These are phyloP conservation scores for Flaveria ramosissima DNA, from an alignment of 129 eudicot genomes.

Conservation along the genomic window DNA sequence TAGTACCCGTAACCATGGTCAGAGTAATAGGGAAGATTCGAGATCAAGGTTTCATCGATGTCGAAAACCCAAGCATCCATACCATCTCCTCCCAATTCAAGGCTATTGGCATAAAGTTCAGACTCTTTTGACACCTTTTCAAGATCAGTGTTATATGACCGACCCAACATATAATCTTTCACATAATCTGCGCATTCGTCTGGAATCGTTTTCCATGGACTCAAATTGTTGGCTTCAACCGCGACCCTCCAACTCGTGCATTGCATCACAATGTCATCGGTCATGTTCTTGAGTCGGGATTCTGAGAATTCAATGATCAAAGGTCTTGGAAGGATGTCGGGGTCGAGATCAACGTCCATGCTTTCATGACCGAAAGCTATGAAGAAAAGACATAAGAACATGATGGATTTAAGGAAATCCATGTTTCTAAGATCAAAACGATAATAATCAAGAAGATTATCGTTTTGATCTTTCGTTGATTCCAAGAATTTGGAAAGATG, in stretches of 20 bases:
- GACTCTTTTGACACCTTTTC: slow-evolving; percentile 74
- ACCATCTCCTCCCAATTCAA: slow-evolving; percentile 57
- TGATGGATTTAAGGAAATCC: slow-evolving; percentile 24
- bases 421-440: slow-evolving; percentile 38
- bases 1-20: slow-evolving; percentile 85
- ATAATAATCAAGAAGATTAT: slow-evolving; percentile 27
- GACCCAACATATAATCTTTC: slow-evolving; percentile 54
- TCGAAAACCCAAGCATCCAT: slow-evolving; percentile 91
- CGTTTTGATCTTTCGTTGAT: slow-evolving; percentile 35
- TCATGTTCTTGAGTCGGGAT: slow-evolving; percentile 33
- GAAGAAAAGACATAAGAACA: slow-evolving; percentile 43
- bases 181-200: slow-evolving; percentile 72
- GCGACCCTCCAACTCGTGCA: slow-evolving; percentile 94
- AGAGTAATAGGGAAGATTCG: slow-evolving; percentile 89
- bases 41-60: slow-evolving; percentile 91
- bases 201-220: slow-evolving; percentile 90
- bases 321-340: slow-evolving; percentile 57
- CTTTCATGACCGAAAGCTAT: slow-evolving; percentile 37
- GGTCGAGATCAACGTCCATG: slow-evolving; percentile 27
- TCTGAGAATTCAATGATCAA: slow-evolving; percentile 51
- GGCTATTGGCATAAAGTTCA: slow-evolving; percentile 47
- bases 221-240: slow-evolving; percentile 76
- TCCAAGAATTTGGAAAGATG: slow-evolving; percentile 32
- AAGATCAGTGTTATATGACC: slow-evolving; percentile 59
- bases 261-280: slow-evolving; percentile 44